Conservation (phyloP, 306 rosid genomes). For the Prunus salicina region DNA sequence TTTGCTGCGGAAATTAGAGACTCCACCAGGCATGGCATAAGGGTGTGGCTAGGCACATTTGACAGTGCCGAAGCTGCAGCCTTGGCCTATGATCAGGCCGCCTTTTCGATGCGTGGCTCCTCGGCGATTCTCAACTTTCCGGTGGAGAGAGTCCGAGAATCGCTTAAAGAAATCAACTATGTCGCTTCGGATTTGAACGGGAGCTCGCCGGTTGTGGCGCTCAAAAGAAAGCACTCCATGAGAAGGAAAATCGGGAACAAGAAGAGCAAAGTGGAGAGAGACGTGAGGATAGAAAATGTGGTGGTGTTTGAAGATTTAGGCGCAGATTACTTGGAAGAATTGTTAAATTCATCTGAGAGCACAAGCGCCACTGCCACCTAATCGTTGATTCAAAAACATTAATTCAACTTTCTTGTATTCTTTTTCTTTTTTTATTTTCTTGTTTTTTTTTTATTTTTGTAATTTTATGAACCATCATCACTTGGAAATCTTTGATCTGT, state of each 20-base stretch:
- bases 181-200: constrained; percentile 30
- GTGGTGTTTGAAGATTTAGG: constrained; percentile 92
- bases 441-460: neutral
- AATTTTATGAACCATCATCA: neutral
- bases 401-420: neutral
- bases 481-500: neutral
- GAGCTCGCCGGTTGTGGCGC: constrained; percentile 84
- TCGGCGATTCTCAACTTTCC: constrained; percentile 83
- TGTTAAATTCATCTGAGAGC: constrained; percentile 50
- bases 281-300: constrained; percentile 50
- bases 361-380: neutral
- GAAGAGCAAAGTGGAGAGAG: constrained; percentile 42
- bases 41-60: constrained; percentile 97
- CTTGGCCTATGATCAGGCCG: constrained; percentile 91
- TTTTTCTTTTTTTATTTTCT: neutral
- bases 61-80: constrained; percentile 95
- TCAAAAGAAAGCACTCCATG: constrained; percentile 84
- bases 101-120: constrained; percentile 81
- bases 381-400: neutral
- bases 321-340: constrained; percentile 83
- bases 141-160: constrained; percentile 65
- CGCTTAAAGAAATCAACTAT: constrained; percentile 61
- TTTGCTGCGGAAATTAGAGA: constrained; percentile 95
- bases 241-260: constrained; percentile 53
- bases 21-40: constrained; percentile 69